Percentiles rank a stretch among this genome's conserved stretches.
Conservation (phyloP, 768 basidiomycete genomes). For the Cantharellus cinnabarinus region DNA sequence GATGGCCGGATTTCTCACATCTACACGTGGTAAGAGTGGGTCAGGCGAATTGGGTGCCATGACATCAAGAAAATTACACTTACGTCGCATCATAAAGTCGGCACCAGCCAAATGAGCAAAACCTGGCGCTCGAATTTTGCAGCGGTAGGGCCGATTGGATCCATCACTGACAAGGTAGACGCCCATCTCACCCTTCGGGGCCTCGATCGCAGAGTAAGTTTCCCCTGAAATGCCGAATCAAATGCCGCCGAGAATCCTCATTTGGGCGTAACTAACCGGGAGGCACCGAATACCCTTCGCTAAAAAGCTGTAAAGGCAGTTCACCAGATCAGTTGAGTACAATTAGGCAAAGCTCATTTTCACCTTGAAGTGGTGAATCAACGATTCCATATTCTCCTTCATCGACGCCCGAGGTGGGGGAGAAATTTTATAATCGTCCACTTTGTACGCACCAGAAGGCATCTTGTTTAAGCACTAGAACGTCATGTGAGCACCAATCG, state of each 20-base stretch:
- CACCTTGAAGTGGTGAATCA: constrained; percentile 98
- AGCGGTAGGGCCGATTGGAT: constrained; percentile 86
- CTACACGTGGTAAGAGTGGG: background rate
- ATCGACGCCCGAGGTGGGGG: constrained; percentile 92
- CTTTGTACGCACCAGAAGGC: constrained; percentile 74
- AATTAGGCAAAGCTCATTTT: constrained; percentile 5
- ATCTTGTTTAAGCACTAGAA: constrained; percentile 88
- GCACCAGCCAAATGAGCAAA: constrained; percentile 90
- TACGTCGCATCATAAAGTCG: constrained; percentile 96
- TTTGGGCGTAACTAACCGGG: constrained; percentile 27
- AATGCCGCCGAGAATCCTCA: background rate
- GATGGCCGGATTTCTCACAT: background rate
- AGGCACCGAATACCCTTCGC: constrained; percentile 91
- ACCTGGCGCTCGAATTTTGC: constrained; percentile 91
- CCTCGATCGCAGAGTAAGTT: constrained; percentile 94
- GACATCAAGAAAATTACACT: constrained; percentile 18
- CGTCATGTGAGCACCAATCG: background rate
- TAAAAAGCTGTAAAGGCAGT: constrained; percentile 45
- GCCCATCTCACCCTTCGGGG: constrained; percentile 97
- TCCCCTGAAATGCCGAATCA: constrained; percentile 23
- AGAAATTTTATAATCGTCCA: constrained; percentile 94
- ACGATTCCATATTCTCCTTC: constrained; percentile 98
- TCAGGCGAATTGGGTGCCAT: constrained; percentile 7
- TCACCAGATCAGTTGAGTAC: background rate
- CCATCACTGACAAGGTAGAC: constrained; percentile 97